Evolutionary conservation across 106 monocot species (phyloP).

Genomic region (Dioscorea dumetorum): DNA sequence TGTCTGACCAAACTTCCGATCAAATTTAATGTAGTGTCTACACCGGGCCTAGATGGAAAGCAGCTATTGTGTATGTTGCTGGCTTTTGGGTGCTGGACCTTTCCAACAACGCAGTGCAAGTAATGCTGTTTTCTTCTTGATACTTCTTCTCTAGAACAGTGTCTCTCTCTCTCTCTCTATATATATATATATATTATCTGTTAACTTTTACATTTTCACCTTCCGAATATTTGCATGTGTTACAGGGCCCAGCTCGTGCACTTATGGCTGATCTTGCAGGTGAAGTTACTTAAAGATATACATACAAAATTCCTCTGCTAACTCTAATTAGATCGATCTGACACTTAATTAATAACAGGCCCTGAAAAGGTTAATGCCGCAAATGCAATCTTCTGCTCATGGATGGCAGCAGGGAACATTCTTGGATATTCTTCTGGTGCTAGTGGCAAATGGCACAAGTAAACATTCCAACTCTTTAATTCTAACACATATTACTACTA

Average conservation of each 20-base stretch:
- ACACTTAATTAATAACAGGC: constrained; percentile 11
- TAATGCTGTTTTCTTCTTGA: constrained; percentile 4
- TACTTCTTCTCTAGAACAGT: neutral
- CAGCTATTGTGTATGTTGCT: constrained; percentile 51
- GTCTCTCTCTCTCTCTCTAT: neutral
- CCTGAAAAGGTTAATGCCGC: constrained; percentile 28
- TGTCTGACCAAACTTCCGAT: neutral
- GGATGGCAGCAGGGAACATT: constrained; percentile 64
- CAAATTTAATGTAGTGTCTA: constrained; percentile 25
- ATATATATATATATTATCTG: too few species aligned
- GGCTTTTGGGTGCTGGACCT: constrained; percentile 75
- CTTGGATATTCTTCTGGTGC: constrained; percentile 55
- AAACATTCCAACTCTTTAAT: neutral
- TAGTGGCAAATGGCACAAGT: constrained; percentile 52
- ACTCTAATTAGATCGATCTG: too few species aligned
- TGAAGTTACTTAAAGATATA: neutral
- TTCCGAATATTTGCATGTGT: neutral
- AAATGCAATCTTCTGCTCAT: constrained; percentile 49
- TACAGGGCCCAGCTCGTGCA: constrained; percentile 53
- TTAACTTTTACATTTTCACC: neutral
- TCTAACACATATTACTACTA: neutral
- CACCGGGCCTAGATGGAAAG: constrained; percentile 46
- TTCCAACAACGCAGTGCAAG: constrained; percentile 71
- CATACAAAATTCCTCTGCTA: too few species aligned
- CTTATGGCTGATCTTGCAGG: constrained; percentile 57